Evolutionary conservation across 1,139 yeast genomes (phyloP).

Genomic region (Geotrichum cucujoidarum): DNA sequence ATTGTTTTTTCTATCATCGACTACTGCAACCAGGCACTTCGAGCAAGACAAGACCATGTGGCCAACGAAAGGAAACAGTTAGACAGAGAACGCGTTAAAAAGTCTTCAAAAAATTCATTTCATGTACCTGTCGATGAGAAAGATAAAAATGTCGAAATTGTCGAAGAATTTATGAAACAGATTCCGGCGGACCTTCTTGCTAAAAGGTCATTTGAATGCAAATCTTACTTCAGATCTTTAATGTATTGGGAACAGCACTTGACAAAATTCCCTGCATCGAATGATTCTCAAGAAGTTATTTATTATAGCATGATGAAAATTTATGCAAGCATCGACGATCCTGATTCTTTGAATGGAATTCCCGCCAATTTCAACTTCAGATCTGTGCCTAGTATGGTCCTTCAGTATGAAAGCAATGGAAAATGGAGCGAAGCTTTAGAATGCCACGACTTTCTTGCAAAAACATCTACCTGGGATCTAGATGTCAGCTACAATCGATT

Average conservation of each 20-base stretch:
- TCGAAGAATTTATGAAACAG: constrained; percentile 45
- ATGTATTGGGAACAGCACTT: constrained; percentile 76
- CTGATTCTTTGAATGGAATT: constrained; percentile 86
- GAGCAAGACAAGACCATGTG: constrained; percentile 34
- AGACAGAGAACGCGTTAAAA: constrained; percentile 12
- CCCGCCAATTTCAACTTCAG: constrained; percentile 67
- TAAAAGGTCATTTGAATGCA: constrained; percentile 72
- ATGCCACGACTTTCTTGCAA: constrained; percentile 68
- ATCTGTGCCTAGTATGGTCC: constrained; percentile 63
- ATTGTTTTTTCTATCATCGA: constrained; percentile 75
- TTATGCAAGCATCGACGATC: constrained; percentile 83
- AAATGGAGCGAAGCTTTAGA: constrained; percentile 86
- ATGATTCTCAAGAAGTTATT: constrained; percentile 30
- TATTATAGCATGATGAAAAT: constrained; percentile 54
- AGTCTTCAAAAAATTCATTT: constrained; percentile 6
- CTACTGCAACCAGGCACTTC: constrained; percentile 74
- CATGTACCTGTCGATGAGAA: constrained; percentile 1
- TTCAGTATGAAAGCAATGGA: constrained; percentile 78
- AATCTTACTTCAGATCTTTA: constrained; percentile 84
- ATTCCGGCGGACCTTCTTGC: constrained; percentile 74
- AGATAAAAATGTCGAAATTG: constrained; percentile 23
- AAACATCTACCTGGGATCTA: constrained; percentile 34
- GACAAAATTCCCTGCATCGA: constrained; percentile 28
- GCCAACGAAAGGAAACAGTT: constrained; percentile 19
- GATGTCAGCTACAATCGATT: constrained; percentile 42